Percentiles rank a stretch among this genome's conserved stretches.
Evolutionary conservation across 1,284 basidiomycete genomes (phyloP).

Genomic region (Volvariella surrecta): DNA sequence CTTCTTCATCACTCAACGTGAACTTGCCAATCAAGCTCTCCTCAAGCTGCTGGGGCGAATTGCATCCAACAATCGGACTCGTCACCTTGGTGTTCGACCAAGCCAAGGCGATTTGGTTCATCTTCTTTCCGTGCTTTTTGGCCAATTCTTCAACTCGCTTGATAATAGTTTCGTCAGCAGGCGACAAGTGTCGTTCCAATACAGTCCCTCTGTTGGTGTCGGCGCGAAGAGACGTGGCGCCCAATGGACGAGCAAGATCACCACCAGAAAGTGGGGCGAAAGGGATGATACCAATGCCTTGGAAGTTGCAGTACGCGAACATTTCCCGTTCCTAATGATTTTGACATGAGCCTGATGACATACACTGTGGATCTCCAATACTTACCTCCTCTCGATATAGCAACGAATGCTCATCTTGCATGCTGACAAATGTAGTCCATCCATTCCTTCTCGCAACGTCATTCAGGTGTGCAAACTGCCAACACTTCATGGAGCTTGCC

Average conservation of each 20-base stretch:
- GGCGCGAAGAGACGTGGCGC: slow-evolving; percentile 12
- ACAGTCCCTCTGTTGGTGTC: neutral
- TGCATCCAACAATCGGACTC: slow-evolving; percentile 29
- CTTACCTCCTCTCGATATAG: slow-evolving; percentile 47
- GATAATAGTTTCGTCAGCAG: slow-evolving; percentile 11
- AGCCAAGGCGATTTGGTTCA: slow-evolving; percentile 28
- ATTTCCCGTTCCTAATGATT: slow-evolving; percentile 18
- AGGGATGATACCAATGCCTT: slow-evolving; percentile 31
- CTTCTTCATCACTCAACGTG: slow-evolving; percentile 20
- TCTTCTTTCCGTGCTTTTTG: slow-evolving; percentile 23
- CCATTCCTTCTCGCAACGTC: slow-evolving; percentile 27
- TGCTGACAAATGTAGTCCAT: slow-evolving; percentile 49
- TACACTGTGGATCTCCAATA: neutral
- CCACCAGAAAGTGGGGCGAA: slow-evolving; percentile 33
- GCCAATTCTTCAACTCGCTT: slow-evolving; percentile 28
- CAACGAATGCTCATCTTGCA: slow-evolving; percentile 53
- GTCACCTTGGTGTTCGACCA: slow-evolving; percentile 26
- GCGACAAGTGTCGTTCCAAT: slow-evolving; percentile 6
- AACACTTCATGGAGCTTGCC: slow-evolving; percentile 39
- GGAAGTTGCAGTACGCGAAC: slow-evolving; percentile 15
- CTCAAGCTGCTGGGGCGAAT: slow-evolving; percentile 17
- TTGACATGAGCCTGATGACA: no score
- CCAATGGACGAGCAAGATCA: slow-evolving; percentile 24
- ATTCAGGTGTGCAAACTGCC: slow-evolving; percentile 26
- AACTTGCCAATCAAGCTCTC: neutral